Evolutionary conservation across 352 stramenopile genomes (phyloP), one percentile per base, ranked within the genome.

Genomic region (Pythium apleroticum): DNA sequence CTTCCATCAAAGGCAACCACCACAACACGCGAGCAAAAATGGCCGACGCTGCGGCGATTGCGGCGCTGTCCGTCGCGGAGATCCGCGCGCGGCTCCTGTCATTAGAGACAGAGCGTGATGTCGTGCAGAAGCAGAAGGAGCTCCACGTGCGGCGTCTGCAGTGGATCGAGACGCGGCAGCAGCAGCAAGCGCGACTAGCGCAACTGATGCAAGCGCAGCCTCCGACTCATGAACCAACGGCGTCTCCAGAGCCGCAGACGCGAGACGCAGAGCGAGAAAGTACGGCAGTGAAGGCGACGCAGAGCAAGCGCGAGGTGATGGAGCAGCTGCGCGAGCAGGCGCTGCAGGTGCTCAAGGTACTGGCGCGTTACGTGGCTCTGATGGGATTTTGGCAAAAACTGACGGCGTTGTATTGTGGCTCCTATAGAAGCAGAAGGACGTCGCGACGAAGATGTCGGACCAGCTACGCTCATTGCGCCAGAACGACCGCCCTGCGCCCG

Each of bases 261-360:
- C 14, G 17, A 43, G 11, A 55, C 14, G 8, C 52, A 45, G 4
- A 57, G 59, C 4, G 25, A 43, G 48, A 28, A 8, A 8, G n/a
- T 9, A 9, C 5, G 5, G 15, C 12, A 46, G 0, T 35, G 20
- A n/a, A 60, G 24, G 20, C 24, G 3, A 43, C n/a, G 35, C 28
- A 31, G 19, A 57, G 15, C 39, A 66, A 66, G 52, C 50, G 60
- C 50, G 52, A 66, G 28, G 28, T 57, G n/a, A 66, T 66, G 15
- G 50, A 60, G n/a, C 22, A 66, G 41, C 60, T 66, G 22, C 50
- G 52, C 5, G 60, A 66, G 60, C 58, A 60, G 41, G 39, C 53
- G 43, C 52, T 62, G 19, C 53, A 68, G 52, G 31, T 62, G 19
- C 1, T 58, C 15, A 68, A 62, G 54, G 61, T 62, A 28, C 30